Evolutionary conservation across 1,284 basidiomycete genomes (phyloP).

Genomic region (Hemileia vastatrix): DNA sequence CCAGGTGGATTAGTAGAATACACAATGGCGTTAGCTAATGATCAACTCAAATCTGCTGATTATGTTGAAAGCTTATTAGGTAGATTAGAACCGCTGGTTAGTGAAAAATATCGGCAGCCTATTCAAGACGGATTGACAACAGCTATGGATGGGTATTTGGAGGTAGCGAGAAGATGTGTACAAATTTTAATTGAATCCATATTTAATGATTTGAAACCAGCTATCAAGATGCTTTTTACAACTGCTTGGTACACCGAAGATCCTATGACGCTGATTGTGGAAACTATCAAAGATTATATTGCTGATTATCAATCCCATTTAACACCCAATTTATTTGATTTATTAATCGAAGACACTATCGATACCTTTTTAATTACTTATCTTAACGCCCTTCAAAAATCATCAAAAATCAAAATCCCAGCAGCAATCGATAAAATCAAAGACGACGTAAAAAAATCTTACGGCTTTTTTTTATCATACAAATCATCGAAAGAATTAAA

Average conservation of each 20-base stretch:
- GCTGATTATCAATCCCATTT: constrained; percentile 81
- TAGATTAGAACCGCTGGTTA: constrained; percentile 81
- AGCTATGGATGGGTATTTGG: constrained; percentile 94
- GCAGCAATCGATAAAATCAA: constrained; percentile 69
- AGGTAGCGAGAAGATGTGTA: constrained; percentile 93
- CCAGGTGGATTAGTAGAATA: constrained; percentile 87
- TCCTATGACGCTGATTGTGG: constrained; percentile 70
- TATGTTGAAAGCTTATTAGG: constrained; percentile 75
- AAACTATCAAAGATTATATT: constrained; percentile 95
- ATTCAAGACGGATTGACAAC: constrained; percentile 84
- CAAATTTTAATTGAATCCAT: constrained; percentile 87
- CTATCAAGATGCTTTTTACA: constrained; percentile 73
- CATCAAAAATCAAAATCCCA: constrained; percentile 80
- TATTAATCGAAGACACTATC: constrained; percentile 84
- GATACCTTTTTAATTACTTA: constrained; percentile 85
- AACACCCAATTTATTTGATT: constrained; percentile 80
- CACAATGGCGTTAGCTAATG: constrained; percentile 94
- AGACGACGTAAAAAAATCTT: constrained; percentile 66
- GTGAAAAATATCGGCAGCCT: constrained; percentile 73
- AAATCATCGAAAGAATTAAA: constrained; percentile 74
- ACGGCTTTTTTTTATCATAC: constrained; percentile 68
- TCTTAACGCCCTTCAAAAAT: constrained; percentile 73
- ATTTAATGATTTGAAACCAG: constrained; percentile 87
- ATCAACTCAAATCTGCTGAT: constrained; percentile 93
- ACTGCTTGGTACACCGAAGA: constrained; percentile 70